phyloP scores from a whole-genome alignment of 2,329 filamentous ascomycete genomes.

The Ceratocystis papillata region DNA sequence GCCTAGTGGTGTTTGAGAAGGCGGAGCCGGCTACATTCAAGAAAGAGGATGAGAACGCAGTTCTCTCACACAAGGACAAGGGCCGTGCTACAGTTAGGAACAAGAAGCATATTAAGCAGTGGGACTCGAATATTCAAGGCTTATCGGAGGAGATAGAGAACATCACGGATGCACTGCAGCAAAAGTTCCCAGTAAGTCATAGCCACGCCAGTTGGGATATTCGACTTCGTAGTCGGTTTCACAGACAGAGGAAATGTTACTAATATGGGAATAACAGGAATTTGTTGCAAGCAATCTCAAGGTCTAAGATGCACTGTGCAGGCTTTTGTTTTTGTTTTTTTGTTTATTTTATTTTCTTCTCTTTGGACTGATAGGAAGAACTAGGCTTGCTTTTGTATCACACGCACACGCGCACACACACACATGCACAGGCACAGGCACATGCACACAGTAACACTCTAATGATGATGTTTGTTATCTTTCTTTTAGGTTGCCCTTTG shows the following conservation, averaged over 20 bases:
- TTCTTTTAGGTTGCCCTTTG: neutral
- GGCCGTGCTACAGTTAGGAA: constrained; percentile 52
- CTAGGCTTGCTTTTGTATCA: neutral
- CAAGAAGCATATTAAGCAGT: constrained; percentile 64
- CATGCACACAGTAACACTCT: neutral
- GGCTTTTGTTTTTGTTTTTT: neutral
- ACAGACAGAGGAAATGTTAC: neutral
- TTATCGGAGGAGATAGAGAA: constrained; percentile 83
- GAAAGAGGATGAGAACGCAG: constrained; percentile 12
- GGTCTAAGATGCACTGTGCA: neutral
- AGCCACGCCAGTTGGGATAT: constrained; percentile 22
- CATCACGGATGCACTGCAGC: constrained; percentile 69
- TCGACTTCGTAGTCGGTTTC: neutral
- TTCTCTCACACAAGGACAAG: constrained; percentile 54
- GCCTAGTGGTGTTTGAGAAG: constrained; percentile 74
- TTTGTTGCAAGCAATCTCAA: constrained; percentile 9
- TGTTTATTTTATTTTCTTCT: neutral
- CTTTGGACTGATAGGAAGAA: neutral
- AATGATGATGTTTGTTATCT: neutral
- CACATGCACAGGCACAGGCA: too few relatives aligned
- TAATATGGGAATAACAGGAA: neutral
- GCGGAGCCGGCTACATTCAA: constrained; percentile 43
- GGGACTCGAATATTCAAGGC: constrained; percentile 81
- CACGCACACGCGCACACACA: too few relatives aligned
- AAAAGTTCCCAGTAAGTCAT: constrained; percentile 56